Evolutionary conservation across 1,139 yeast genomes (phyloP).

Genomic region (Saccharomyces pastorianus): DNA sequence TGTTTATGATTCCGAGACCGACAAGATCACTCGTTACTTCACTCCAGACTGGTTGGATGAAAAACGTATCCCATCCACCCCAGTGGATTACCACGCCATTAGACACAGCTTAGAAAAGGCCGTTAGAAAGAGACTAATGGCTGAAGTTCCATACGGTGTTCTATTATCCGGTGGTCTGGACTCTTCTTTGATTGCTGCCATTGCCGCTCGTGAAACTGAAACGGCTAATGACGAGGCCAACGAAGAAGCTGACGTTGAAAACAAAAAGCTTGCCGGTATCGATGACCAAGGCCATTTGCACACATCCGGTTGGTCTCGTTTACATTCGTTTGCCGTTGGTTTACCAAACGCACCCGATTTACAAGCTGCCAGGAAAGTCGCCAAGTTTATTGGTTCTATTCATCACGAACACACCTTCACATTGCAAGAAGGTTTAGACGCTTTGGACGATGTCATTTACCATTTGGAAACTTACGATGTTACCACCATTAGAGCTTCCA

Average conservation of each 20-base stretch:
- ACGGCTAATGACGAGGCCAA: slow-evolving; percentile 55
- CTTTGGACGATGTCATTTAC: slow-evolving; percentile 85
- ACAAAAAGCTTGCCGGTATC: slow-evolving; percentile 74
- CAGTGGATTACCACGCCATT: slow-evolving; percentile 61
- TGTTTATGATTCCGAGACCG: slow-evolving; percentile 86
- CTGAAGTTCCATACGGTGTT: slow-evolving; percentile 98
- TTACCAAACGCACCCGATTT: slow-evolving; percentile 96
- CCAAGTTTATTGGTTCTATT: slow-evolving; percentile 85
- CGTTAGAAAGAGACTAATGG: slow-evolving; percentile 97
- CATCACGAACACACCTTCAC: slow-evolving; percentile 98
- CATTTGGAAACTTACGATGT: slow-evolving; percentile 97
- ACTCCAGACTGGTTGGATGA: slow-evolving; percentile 93
- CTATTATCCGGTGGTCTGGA: slow-evolving; percentile 94
- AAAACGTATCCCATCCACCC: slow-evolving; percentile 58
- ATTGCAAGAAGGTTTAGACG: slow-evolving; percentile 90
- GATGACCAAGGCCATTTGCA: slow-evolving; percentile 80
- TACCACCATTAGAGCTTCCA: slow-evolving; percentile 96
- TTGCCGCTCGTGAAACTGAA: slow-evolving; percentile 91
- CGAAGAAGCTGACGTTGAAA: slow-evolving; percentile 34
- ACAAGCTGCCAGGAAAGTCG: slow-evolving; percentile 92
- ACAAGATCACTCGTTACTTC: slow-evolving; percentile 76
- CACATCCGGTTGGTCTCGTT: slow-evolving; percentile 69
- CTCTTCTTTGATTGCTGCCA: slow-evolving; percentile 90
- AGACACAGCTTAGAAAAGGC: slow-evolving; percentile 85
- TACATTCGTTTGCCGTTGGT: slow-evolving; percentile 95